Percentiles rank a stretch among this genome's conserved stretches.
phyloP scores from a whole-genome alignment of 2,329 filamentous ascomycete genomes.

The Eutypa lata region DNA sequence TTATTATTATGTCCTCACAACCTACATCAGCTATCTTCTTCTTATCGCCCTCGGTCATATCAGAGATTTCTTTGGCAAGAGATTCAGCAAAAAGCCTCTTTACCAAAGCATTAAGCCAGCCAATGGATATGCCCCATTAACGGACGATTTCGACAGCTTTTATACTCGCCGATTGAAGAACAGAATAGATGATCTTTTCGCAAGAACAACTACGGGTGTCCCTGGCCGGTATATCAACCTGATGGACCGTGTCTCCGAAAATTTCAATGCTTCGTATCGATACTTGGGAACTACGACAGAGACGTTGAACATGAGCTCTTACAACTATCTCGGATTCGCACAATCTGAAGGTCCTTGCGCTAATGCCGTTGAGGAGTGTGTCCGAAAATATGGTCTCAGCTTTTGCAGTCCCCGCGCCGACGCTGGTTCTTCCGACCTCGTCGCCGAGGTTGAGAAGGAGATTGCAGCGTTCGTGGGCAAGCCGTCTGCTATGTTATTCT shows the following conservation, averaged over 20 bases:
- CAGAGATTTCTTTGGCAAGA: conserved; percentile 96
- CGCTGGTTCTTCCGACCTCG: conserved; percentile 81
- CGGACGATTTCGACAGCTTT: conserved; percentile 98
- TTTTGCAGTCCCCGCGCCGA: conserved; percentile 80
- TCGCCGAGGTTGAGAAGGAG: conserved; percentile 83
- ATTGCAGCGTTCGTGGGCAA: conserved; percentile 93
- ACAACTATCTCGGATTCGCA: conserved; percentile 98
- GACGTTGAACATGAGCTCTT: conserved; percentile 97
- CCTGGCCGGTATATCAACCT: conserved; percentile 92
- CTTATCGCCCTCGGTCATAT: conserved; percentile 94
- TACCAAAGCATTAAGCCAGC: conserved; percentile 80
- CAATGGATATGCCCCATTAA: conserved; percentile 91
- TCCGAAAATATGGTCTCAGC: conserved; percentile 82
- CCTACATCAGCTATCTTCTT: conserved; percentile 96
- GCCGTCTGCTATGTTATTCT: conserved; percentile 92
- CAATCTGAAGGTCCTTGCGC: conserved; percentile 97
- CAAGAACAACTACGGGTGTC: conserved; percentile 86
- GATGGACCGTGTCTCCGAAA: conserved; percentile 83
- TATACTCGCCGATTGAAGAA: conserved; percentile 91
- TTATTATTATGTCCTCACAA: conserved; percentile 95
- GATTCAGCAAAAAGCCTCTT: conserved; percentile 76
- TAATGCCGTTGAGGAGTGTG: conserved; percentile 81
- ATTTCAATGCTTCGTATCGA: conserved; percentile 88
- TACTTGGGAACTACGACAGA: conserved; percentile 88
- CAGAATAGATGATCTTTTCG: conserved; percentile 95